Base-by-base conservation (phyloP, 768 basidiomycete genomes). In the Pisolithus orientalis region DNA sequence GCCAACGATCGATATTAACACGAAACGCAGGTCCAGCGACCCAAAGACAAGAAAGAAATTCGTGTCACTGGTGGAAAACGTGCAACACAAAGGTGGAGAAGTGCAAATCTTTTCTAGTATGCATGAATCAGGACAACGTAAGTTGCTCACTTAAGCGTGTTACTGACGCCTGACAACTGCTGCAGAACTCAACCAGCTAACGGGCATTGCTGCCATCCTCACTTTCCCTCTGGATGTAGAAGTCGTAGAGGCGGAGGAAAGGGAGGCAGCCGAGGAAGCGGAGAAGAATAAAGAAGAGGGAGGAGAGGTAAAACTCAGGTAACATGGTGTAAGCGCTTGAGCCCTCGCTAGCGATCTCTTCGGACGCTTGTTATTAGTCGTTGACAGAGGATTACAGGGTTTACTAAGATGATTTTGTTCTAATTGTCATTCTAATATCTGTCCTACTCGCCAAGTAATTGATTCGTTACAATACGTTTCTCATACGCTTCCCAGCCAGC, bases 101-200 rank as follows among this genome's bases (percentile, higher is more conserved):
- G 94, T 94, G 5, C 76, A 97, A 17, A 94, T 97, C 57, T 99
- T 98, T 69, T 98, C 95, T 4, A 97, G 94, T 62, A 98, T 99
- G 96, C 96, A 99, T 65, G 96, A 99, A 71, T 92, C 90, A 21
- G 96, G 96, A 13, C 94, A 97, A 77, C 94, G 94, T 95, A 63
- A 62, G 90, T 74, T 38, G 40, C 39, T 51, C 25, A 29, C 37
- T 39, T 16, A 49, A 6, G 10, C 34, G 32, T 6, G n/a, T 8
- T 17, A n/a, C 21, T 1, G 9, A 34, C 52, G 5, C 44, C 52
- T 50, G 59, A 39, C 48, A 37, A 11, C 25, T 49, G 31, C 11
- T 52, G 16, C 67, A 96, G 96, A 99, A 65, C 75, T 99, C n/a
- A 96, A 97, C 65, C 88, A 94, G 58, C 66, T 98, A 39, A 94